Conservation (phyloP, 2,329 filamentous ascomycete species). For the Fusarium humuli region DNA sequence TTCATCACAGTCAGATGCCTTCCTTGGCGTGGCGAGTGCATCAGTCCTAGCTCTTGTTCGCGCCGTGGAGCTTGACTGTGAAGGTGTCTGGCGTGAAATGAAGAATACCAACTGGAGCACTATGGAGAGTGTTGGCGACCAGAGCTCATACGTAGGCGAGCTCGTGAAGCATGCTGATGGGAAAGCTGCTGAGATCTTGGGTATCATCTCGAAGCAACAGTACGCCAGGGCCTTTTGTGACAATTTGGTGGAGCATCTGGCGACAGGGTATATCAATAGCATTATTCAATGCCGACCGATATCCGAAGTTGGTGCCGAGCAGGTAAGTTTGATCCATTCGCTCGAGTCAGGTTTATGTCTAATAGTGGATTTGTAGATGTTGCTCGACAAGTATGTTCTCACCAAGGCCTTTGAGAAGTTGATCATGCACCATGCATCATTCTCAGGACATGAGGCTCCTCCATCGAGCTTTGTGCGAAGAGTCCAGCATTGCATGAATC, state of each 20-base stretch:
- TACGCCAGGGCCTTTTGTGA: slow-evolving; percentile 96
- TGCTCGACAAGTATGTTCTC: slow-evolving; percentile 92
- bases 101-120: slow-evolving; percentile 94
- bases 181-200: slow-evolving; percentile 79
- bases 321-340: slow-evolving; percentile 63
- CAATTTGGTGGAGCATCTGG: slow-evolving; percentile 90
- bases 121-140: slow-evolving; percentile 92
- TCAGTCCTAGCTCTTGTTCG: slow-evolving; percentile 86
- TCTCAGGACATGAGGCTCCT: slow-evolving; percentile 55
- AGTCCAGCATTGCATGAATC: slow-evolving; percentile 83
- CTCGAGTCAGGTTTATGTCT: background rate
- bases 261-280: slow-evolving; percentile 81
- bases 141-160: slow-evolving; percentile 90
- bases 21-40: slow-evolving; percentile 92
- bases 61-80: slow-evolving; percentile 83
- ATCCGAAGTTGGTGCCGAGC: slow-evolving; percentile 93
- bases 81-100: slow-evolving; percentile 96
- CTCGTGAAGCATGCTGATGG: slow-evolving; percentile 79
- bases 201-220: slow-evolving; percentile 85
- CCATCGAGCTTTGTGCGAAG: slow-evolving; percentile 81
- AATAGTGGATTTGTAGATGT: slow-evolving; percentile 72
- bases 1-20: slow-evolving; percentile 92
- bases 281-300: slow-evolving; percentile 92
- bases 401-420: slow-evolving; percentile 82
- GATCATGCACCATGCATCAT: slow-evolving; percentile 70